Base-by-base conservation (phyloP, 148 eudicot species). In the Camellia japonica region DNA sequence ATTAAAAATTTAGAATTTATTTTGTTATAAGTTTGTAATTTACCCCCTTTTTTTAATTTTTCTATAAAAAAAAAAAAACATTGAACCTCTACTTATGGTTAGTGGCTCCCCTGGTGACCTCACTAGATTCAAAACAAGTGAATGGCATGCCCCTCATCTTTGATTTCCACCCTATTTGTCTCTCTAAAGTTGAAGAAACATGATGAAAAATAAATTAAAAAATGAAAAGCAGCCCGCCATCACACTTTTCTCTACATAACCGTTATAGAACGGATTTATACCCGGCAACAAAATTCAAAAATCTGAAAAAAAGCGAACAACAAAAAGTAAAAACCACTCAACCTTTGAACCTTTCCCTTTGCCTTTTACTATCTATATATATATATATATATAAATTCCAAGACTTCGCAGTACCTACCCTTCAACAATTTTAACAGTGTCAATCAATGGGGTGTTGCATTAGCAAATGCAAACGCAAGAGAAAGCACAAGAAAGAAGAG, bases 381-480 rank as follows among this genome's bases (percentile, higher is more conserved):
- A 23, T 23, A 23, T 23, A 0, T 18, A 75, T 47, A 74, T 67
- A 60, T 74, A 43, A 4, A 69, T 59, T 58, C 47, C 9, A 30
- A 38, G 14, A 16, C 80, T 66, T 52, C 47, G 46, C 20, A 51
- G 12, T 52, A 0, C 12, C 49, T 30, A 4, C 41, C 12, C 44
- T 12, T 52, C 49, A 20, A n/a, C 20, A 54, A 16, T 52, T 10
- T 60, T 2, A 14, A 41, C 58, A 46, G 42, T 71, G 3, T 9
- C 65, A 49, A 46, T n/a, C 63, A 84, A 92, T 92, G 95, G 95
- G 95, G 64, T 83, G 87, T 77, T 92, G 95, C 86, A 86, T 92
- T 83, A 90, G 92, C 87, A 92, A 87, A 87, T 93, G 92, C 87
- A 90, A 78, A 20, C 87, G 91, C 80, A 91, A 88, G 83, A 87